phyloP scores from a whole-genome alignment of 495 filamentous ascomycete genomes.

The Umbilicaria muhlenbergii region DNA sequence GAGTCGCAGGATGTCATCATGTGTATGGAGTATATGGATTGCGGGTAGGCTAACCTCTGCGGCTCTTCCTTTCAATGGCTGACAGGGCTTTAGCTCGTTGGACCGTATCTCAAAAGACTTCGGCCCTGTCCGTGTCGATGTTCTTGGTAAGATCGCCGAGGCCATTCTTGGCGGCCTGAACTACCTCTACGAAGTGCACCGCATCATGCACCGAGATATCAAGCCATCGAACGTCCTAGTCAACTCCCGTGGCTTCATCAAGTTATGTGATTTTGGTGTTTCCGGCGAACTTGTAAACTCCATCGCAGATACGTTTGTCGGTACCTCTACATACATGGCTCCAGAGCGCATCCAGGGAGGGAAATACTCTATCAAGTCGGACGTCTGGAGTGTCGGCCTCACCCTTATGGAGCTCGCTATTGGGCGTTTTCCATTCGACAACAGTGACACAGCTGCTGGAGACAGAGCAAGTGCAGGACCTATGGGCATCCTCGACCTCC shows the following conservation, averaged over 20 bases:
- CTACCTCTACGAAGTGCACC: slow-evolving; percentile 85
- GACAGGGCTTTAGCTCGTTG: slow-evolving; percentile 51
- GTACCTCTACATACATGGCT: slow-evolving; percentile 98
- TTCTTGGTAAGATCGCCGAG: slow-evolving; percentile 97
- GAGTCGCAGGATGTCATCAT: slow-evolving; percentile 92
- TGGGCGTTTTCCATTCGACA: slow-evolving; percentile 86
- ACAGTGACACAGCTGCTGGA: slow-evolving; percentile 56
- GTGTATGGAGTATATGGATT: slow-evolving; percentile 99
- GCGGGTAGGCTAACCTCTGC: slow-evolving; percentile 54
- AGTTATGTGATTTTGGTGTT: slow-evolving; percentile 95
- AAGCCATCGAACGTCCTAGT: slow-evolving; percentile 96
- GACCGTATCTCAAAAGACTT: slow-evolving; percentile 89
- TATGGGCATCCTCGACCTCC: slow-evolving; percentile 85
- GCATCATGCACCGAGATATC: slow-evolving; percentile 97
- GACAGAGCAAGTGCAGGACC: slow-evolving; percentile 55
- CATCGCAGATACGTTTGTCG: slow-evolving; percentile 93
- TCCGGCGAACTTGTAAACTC: slow-evolving; percentile 94
- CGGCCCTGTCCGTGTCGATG: slow-evolving; percentile 91
- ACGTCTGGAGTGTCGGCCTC: slow-evolving; percentile 97
- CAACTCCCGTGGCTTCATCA: slow-evolving; percentile 87
- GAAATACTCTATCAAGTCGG: slow-evolving; percentile 93
- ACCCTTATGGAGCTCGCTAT: slow-evolving; percentile 94
- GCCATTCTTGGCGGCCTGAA: slow-evolving; percentile 87
- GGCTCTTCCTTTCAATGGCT: slow-evolving; percentile 14
- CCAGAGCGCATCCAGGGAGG: slow-evolving; percentile 94